Conservation (phyloP, 306 rosid species). For the Fragaria iinumae region DNA sequence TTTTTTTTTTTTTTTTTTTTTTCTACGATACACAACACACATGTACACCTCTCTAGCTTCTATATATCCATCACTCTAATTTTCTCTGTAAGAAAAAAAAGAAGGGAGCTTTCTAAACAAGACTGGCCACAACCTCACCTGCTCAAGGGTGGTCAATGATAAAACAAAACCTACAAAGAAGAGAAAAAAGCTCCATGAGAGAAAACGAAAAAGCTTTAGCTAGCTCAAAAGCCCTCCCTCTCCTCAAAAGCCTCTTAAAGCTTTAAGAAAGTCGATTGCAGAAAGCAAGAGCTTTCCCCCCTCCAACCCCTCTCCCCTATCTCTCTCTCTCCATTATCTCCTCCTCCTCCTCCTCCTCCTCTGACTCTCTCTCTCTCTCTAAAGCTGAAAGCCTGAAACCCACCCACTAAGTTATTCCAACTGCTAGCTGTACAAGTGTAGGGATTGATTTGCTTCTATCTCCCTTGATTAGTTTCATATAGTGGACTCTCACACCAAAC, state of each 20-base stretch:
- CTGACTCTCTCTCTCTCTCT: conserved; percentile 11
- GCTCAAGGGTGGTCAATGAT: conserved; percentile 70
- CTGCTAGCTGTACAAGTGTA: conserved; percentile 3
- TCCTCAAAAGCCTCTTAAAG: conserved; percentile 24
- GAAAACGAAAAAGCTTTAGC: conserved; percentile 17
- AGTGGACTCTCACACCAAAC: neutral
- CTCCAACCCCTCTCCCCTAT: conserved; percentile 9
- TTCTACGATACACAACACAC: neutral
- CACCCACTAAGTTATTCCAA: conserved; percentile 7
- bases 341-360: conserved; percentile 8
- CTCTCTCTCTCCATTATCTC: neutral
- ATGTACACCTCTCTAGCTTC: neutral
- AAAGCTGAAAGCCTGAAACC: neutral
- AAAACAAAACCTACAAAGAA: conserved; percentile 25
- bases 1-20: rapidly evolving
- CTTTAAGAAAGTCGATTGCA: conserved; percentile 64
- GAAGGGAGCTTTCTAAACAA: conserved; percentile 49
- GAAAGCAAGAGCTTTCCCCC: conserved; percentile 55
- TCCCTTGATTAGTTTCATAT: neutral
- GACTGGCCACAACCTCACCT: conserved; percentile 52
- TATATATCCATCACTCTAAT: neutral
- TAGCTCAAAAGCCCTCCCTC: conserved; percentile 29
- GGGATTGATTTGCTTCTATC: neutral
- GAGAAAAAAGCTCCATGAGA: neutral
- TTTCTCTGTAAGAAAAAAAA: neutral